These are phyloP conservation scores for Russula ochroleuca DNA, from an alignment of 768 basidiomycete species.

Conservation along the genomic window DNA sequence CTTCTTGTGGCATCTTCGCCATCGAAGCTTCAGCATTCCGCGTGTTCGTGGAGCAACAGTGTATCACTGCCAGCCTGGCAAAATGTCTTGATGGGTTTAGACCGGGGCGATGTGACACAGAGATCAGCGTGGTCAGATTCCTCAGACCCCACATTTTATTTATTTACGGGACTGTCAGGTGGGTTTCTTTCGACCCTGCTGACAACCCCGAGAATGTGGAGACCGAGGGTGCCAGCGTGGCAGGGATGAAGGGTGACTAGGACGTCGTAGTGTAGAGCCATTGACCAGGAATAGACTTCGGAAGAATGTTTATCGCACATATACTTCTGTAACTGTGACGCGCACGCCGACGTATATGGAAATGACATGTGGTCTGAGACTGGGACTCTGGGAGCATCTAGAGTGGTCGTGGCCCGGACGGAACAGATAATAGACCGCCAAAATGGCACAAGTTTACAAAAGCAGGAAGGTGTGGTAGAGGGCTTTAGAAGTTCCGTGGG, in stretches of 20 bases:
- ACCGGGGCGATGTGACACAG: background rate
- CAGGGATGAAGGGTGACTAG: background rate
- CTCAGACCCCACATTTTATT: background rate
- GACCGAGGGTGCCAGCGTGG: slow-evolving; percentile 1
- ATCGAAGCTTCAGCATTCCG: background rate
- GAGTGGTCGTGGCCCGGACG: background rate
- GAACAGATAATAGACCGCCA: background rate
- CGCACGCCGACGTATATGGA: background rate
- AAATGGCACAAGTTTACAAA: background rate
- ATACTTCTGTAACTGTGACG: background rate
- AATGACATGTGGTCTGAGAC: background rate
- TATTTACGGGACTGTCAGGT: background rate
- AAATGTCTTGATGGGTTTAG: background rate
- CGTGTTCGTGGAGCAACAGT: background rate
- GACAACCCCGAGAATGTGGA: background rate
- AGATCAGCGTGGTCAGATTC: background rate
- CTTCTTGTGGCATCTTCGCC: background rate
- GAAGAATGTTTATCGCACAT: background rate
- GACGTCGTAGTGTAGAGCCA: background rate
- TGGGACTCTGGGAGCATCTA: background rate
- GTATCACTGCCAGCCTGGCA: slow-evolving; percentile 6
- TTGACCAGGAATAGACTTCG: background rate
- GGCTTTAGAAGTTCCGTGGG: background rate
- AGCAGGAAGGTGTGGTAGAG: background rate
- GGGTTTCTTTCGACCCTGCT: background rate